Evolutionary conservation across 106 monocot species (phyloP).

Genomic region (Acorus gramineus): DNA sequence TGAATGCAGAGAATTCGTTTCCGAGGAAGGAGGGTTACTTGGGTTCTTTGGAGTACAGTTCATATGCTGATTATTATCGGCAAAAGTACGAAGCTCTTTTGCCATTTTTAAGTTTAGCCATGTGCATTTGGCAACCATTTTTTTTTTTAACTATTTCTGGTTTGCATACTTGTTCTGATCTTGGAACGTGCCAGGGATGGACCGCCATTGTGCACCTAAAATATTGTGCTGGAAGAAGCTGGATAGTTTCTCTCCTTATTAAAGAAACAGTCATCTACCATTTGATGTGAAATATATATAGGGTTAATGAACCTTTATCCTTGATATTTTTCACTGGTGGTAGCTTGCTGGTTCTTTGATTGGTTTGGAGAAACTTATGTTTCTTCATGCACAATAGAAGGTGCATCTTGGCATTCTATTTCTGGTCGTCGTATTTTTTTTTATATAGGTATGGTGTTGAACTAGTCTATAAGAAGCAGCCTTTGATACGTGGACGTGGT

Average conservation of each 20-base stretch:
- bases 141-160: constrained; percentile 8
- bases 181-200: constrained; percentile 14
- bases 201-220: constrained; percentile 16
- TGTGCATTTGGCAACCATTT: not conserved
- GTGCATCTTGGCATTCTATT: constrained; percentile 19
- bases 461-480: constrained; percentile 81
- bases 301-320: not conserved
- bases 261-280: constrained; percentile 8
- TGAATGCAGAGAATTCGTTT: constrained; percentile 96
- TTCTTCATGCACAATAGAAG: constrained; percentile 25
- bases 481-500: constrained; percentile 89
- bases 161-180: not conserved
- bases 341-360: constrained; percentile 14
- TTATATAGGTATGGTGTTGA: constrained; percentile 86
- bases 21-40: constrained; percentile 97
- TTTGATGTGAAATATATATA: constrained; percentile 15
- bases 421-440: constrained; percentile 3
- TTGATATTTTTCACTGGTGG: constrained; percentile 11
- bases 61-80: constrained; percentile 95
- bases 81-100: constrained; percentile 57
- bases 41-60: constrained; percentile 89
- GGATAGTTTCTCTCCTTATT: constrained; percentile 1
- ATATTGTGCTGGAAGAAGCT: constrained; percentile 24
- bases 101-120: too few species aligned
- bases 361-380: constrained; percentile 2